Evolutionary conservation across 805 yeast genomes (phyloP).

Genomic region (Starmera quercuum): DNA sequence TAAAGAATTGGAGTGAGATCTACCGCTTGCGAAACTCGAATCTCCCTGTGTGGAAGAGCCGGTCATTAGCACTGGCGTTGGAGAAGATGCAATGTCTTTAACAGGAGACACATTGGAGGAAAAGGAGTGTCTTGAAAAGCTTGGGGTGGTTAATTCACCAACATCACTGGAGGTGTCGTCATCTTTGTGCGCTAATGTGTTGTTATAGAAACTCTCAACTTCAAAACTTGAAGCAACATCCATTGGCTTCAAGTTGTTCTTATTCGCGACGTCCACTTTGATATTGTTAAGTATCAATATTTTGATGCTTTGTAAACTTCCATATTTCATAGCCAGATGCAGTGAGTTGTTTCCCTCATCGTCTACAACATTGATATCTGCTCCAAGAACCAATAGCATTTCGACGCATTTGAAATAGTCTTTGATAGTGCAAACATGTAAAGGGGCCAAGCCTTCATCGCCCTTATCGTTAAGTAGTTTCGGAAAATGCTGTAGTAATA

Average conservation of each 20-base stretch:
- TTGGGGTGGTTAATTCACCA: neutral
- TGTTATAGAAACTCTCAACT: conserved; percentile 34
- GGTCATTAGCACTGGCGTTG: too few species aligned
- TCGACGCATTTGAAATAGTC: conserved; percentile 60
- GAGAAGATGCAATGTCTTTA: neutral
- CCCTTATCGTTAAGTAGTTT: conserved; percentile 42
- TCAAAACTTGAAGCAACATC: conserved; percentile 53
- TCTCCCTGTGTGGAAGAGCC: neutral
- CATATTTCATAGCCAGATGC: conserved; percentile 74
- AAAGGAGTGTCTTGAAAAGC: neutral
- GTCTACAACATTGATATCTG: conserved; percentile 68
- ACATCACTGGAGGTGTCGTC: conserved; percentile 1
- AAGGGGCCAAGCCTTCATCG: conserved; percentile 46
- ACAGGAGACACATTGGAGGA: neutral
- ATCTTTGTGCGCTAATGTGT: conserved; percentile 8
- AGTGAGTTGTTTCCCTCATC: conserved; percentile 73
- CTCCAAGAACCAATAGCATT: conserved; percentile 64
- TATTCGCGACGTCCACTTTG: conserved; percentile 41
- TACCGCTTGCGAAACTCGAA: neutral
- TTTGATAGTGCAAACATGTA: conserved; percentile 57
- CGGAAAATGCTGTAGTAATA: conserved; percentile 60
- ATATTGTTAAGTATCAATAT: conserved; percentile 43
- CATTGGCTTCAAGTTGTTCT: conserved; percentile 56
- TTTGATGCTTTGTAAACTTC: conserved; percentile 49
- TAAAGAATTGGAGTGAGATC: conserved; percentile 19